Percentiles rank a stretch among this genome's conserved stretches.
Evolutionary conservation across 139 green algal genomes (phyloP).

Genomic region (Zygnema cylindricum): DNA sequence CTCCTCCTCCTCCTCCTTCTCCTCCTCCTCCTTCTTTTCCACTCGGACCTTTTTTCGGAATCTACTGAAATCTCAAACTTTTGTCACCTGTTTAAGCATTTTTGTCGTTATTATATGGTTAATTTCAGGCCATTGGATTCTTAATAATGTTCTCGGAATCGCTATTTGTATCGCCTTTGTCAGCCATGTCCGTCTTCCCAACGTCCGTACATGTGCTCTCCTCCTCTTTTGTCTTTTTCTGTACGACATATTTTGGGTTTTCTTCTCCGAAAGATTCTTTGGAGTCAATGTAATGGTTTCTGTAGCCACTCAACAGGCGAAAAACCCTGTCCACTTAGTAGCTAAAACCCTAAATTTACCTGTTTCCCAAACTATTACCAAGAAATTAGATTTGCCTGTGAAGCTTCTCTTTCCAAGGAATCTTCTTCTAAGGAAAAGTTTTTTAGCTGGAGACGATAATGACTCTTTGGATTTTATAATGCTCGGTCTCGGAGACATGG

Average conservation of each 20-base stretch:
- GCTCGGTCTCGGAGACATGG: conserved; percentile 57
- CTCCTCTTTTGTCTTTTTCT: conserved; percentile 78
- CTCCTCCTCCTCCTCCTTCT: background rate
- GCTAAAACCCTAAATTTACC: conserved; percentile 45
- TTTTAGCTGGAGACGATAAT: background rate
- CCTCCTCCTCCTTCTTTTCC: background rate
- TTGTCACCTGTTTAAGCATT: conserved; percentile 4
- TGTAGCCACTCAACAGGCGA: conserved; percentile 70
- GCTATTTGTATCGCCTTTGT: conserved; percentile 60
- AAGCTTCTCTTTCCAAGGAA: conserved; percentile 59
- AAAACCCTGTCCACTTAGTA: conserved; percentile 57
- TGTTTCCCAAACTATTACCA: conserved; percentile 47
- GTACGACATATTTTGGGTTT: conserved; percentile 96
- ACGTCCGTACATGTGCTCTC: conserved; percentile 53
- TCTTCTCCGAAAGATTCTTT: conserved; percentile 70
- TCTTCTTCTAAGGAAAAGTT: conserved; percentile 17
- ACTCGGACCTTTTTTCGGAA: background rate
- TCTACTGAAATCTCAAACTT: conserved; percentile 9
- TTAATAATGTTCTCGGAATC: conserved; percentile 58
- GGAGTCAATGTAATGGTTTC: conserved; percentile 89
- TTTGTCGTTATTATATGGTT: conserved; percentile 42
- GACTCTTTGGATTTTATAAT: conserved; percentile 48
- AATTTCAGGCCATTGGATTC: conserved; percentile 57
- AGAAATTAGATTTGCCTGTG: conserved; percentile 59
- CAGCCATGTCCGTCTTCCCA: conserved; percentile 59